These are phyloP conservation scores for Dactylonectria estremocensis DNA, from an alignment of 2,329 filamentous ascomycete genomes.

Conservation along the genomic window DNA sequence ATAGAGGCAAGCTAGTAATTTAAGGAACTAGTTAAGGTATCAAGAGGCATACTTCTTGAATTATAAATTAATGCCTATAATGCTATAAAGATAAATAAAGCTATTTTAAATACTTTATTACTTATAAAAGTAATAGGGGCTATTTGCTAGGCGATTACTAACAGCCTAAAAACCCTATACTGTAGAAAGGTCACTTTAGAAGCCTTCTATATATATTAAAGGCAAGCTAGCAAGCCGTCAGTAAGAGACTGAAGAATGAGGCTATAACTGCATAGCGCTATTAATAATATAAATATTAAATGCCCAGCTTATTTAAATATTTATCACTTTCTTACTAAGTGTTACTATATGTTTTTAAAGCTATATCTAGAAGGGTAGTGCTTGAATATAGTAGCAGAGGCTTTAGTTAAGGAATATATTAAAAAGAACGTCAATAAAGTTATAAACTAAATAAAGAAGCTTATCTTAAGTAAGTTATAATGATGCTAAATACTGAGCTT, in stretches of 20 bases:
- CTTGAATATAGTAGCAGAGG: neutral
- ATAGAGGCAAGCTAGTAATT: neutral
- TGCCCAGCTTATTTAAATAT: neutral
- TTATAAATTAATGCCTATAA: neutral
- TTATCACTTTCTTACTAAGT: neutral
- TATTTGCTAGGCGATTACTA: neutral
- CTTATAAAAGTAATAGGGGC: neutral
- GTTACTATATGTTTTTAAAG: neutral
- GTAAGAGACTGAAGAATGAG: neutral
- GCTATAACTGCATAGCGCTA: neutral
- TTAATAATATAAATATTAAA: neutral
- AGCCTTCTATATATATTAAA: too few species aligned
- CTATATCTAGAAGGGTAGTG: neutral
- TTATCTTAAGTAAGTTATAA: too few species aligned
- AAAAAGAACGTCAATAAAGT: neutral
- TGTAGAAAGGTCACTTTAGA: neutral
- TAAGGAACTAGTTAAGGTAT: neutral
- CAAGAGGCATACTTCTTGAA: neutral
- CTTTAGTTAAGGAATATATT: neutral
- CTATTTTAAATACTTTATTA: neutral
- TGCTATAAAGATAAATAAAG: neutral
- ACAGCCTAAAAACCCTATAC: neutral
- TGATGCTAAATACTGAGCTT: too few species aligned
- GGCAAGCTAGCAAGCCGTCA: neutral
- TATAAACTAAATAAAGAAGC: neutral